Base-by-base conservation (phyloP, 495 filamentous ascomycete species). In the Bathelium albidoporum region DNA sequence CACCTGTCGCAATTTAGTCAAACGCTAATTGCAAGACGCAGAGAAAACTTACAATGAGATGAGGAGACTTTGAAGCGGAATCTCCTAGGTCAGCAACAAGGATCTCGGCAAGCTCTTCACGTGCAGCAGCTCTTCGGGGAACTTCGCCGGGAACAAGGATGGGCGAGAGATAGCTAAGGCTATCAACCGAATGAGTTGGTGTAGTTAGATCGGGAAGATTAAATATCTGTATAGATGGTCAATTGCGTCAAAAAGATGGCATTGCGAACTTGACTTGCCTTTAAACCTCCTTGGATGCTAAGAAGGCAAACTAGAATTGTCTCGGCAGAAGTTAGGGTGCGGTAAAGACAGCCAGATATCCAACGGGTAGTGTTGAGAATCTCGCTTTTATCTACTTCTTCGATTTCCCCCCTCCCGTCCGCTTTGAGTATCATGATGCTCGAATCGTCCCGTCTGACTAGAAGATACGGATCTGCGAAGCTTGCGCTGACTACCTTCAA, bases 81-180 rank as follows among this genome's bases (percentile, higher is more conserved):
- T 96, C 90, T 12, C 94, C 94, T 45, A 98, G 80, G 63, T 97
- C 87, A 52, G 91, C 85, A 4, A 96, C 80, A 31, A 96, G 66
- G 31, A 93, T 81, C 70, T 97, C 91, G 22, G 83, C 82, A 4
- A 97, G 69, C 1, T 75, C 77, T 69, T 91, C 91, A 66, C 85
- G 86, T 10, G 82, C 80, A 36, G 82, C 83, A n/a, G 83, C 83
- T 70, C 86, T 82, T 69, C 86, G 85, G 14, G 83, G 84, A 1
- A 78, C 72, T 64, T 84, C 87, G 10, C 91, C 91, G 14, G 79
- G 71, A 5, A 87, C 89, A 26, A 98, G 74, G 12, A 90, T 79
- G 0, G 90, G 86, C 0, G 89, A 88, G 29, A 97, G 82, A 64
- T 88, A 89, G 59, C 87, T 83, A 16, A 97, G 79, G 1, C 86